These are phyloP conservation scores for Fusarium nematophilum DNA, from an alignment of 2,329 filamentous ascomycete genomes.

Conservation along the genomic window DNA sequence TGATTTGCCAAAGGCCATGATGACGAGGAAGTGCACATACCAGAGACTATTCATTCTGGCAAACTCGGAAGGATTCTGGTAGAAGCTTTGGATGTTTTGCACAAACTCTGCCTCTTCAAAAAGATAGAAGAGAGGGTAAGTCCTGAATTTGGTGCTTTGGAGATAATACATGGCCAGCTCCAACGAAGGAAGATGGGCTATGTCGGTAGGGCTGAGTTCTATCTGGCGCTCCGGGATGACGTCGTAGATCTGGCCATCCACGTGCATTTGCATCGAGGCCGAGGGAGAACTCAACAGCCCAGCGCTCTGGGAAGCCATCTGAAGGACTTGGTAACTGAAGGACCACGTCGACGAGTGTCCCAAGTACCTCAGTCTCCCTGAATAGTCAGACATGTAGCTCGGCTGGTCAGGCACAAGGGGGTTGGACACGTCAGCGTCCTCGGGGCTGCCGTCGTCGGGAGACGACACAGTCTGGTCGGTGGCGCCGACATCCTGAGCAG, in stretches of 20 bases:
- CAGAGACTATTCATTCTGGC: slow-evolving; percentile 5
- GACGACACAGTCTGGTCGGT: background rate
- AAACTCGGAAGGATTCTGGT: slow-evolving; percentile 1
- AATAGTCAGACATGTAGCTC: slow-evolving; percentile 9
- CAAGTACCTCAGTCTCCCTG: slow-evolving; percentile 13
- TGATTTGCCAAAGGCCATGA: slow-evolving; percentile 22
- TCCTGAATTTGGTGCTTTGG: slow-evolving; percentile 16
- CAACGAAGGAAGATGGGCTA: slow-evolving; percentile 5
- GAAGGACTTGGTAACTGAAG: slow-evolving; percentile 13
- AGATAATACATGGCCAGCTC: slow-evolving; percentile 14
- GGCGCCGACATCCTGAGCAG: background rate
- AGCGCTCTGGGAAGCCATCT: slow-evolving; percentile 1
- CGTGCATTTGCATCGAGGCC: slow-evolving; percentile 5
- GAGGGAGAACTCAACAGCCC: background rate
- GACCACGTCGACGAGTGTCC: slow-evolving; percentile 22
- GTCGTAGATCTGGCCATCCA: slow-evolving; percentile 14
- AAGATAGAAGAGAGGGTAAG: slow-evolving; percentile 11
- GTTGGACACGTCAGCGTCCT: slow-evolving; percentile 10
- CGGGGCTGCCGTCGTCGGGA: background rate
- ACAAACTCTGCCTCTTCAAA: slow-evolving; percentile 14
- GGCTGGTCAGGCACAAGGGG: slow-evolving; percentile 9
- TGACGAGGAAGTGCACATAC: slow-evolving; percentile 14
- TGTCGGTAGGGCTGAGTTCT: background rate
- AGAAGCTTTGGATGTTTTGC: slow-evolving; percentile 1
- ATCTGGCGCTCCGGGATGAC: background rate